Percentiles rank a stretch among this genome's conserved stretches.
phyloP scores from a whole-genome alignment of 306 rosid genomes.

The Abrus pulchellus region DNA sequence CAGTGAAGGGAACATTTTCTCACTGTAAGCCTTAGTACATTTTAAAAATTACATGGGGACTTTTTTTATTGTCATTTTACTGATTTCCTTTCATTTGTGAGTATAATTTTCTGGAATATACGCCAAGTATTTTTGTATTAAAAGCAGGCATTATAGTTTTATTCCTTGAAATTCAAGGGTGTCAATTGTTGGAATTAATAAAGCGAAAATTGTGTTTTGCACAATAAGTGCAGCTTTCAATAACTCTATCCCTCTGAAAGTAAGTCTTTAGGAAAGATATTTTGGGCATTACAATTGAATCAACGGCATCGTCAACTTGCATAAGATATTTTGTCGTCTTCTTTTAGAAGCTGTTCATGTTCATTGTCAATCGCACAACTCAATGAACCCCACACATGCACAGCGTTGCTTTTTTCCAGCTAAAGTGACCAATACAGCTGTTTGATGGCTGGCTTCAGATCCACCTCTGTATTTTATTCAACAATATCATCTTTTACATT shows the following conservation, averaged over 20 bases:
- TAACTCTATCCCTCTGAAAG: conserved; percentile 5
- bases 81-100: neutral
- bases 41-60: neutral
- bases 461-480: conserved; percentile 20
- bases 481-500: neutral
- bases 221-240: neutral
- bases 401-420: conserved; percentile 51
- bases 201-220: conserved; percentile 1
- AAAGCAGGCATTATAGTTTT: neutral
- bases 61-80: neutral
- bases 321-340: conserved; percentile 48
- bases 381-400: conserved; percentile 56
- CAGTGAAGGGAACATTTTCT: neutral
- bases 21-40: neutral
- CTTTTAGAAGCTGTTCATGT: conserved; percentile 26
- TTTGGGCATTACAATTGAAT: conserved; percentile 17
- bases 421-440: conserved; percentile 53
- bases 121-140: neutral
- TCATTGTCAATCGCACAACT: conserved; percentile 42
- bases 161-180: neutral
- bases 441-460: conserved; percentile 59
- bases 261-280: neutral
- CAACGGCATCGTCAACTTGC: neutral
- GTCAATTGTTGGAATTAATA: neutral
- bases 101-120: conserved; percentile 1